Conservation (phyloP, 225 moss, liverwort and hornwort genomes). For the Straminergon stramineum region DNA sequence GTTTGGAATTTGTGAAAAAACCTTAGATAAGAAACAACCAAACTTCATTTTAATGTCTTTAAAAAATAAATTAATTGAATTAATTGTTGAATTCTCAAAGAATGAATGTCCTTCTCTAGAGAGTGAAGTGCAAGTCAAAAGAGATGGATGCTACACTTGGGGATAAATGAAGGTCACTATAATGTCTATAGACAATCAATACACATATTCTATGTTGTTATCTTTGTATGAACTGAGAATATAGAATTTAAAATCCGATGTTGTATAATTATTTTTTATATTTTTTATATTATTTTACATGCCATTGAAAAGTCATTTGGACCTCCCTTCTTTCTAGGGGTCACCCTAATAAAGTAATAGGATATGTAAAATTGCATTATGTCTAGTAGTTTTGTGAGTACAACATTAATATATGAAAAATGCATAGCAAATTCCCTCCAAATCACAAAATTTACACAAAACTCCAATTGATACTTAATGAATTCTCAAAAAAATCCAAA, state of each 20-base stretch:
- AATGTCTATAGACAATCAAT: background rate
- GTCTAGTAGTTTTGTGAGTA: background rate
- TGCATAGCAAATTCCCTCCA: accelerated
- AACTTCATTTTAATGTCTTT: background rate
- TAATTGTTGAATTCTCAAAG: background rate
- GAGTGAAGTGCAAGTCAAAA: background rate
- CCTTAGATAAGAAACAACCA: background rate
- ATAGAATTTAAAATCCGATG: background rate
- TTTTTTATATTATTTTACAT: no score
- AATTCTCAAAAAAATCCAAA: background rate
- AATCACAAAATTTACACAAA: background rate
- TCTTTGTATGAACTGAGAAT: accelerated
- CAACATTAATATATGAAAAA: background rate
- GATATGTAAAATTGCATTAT: background rate
- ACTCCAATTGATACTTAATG: background rate
- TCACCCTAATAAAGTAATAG: accelerated
- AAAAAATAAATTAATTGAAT: background rate
- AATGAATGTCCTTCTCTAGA: background rate
- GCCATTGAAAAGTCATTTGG: no score
- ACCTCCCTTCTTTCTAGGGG: accelerated
- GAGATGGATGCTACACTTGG: background rate
- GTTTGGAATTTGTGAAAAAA: background rate
- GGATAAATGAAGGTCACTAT: background rate
- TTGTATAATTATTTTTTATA: accelerated
- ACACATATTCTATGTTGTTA: background rate